Evolutionary conservation across 148 eudicot genomes (phyloP), one percentile per base, ranked within the genome.

Genomic region (Spergularia marina): DNA sequence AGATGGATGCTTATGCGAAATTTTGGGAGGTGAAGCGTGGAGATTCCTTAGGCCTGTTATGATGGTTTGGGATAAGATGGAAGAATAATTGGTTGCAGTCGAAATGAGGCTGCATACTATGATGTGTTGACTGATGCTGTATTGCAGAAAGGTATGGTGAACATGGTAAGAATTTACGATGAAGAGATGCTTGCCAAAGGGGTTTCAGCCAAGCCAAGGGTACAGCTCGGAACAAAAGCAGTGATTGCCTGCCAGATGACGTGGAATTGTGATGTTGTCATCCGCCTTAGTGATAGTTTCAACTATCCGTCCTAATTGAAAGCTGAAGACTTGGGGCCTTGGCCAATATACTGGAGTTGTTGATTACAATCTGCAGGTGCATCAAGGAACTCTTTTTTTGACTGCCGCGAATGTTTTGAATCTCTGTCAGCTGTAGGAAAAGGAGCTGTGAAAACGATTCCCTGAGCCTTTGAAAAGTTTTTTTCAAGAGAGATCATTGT

Each of bases 91-190:
- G 96, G 96, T 14, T 76, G 85, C 68, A 91, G 98, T 84, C 99
- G 98, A 4, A 89, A 92, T 81, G 94, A 80, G 70, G 87, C 81
- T 79, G 97, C 98, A 65, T 95, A 92, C 75, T 90, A 91, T 86
- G 97, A 91, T 86, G 97, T 97, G 3, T 69, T 95, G 63, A 95
- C 91, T 81, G 99, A 95, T 88, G 98, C 86, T 53, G 87, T 92
- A 79, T 66, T 95, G 77, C 87, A 92, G 72, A 92, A 92, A 84
- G 97, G 97, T 58, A 85, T 89, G 97, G 69, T 92, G 80, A 92
- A 92, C 73, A 82, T 83, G 92, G 99, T 96, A 11, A 85, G 84
- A 71, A 87, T 88, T 73, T 92, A 86, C 73, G 97, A 95, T 78
- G 87, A 88, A 40, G 94, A 95, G 81, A 95, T 95, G 99, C 74